Conservation (phyloP, 371 early-diverging fungal genomes). For the Mortierella sp. region DNA sequence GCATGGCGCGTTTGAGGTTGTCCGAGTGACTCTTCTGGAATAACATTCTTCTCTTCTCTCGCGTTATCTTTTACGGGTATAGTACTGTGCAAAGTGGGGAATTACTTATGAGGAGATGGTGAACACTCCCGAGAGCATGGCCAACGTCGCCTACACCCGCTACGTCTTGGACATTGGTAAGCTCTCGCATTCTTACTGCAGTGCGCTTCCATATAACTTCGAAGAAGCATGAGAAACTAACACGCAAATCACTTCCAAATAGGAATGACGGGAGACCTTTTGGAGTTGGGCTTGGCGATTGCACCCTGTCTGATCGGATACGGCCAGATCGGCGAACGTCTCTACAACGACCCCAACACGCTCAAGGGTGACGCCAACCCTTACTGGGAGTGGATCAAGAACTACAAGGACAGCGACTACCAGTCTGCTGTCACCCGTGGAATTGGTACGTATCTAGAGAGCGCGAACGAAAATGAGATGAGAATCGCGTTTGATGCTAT, state of each 20-base stretch:
- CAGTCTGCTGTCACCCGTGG: conserved; percentile 76
- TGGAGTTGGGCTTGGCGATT: conserved; percentile 85
- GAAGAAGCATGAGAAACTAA: not conserved
- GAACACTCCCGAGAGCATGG: conserved; percentile 76
- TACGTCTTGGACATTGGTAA: conserved; percentile 82
- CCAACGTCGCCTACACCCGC: conserved; percentile 86
- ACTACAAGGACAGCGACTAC: conserved; percentile 76
- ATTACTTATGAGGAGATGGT: conserved; percentile 76
- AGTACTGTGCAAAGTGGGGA: conserved; percentile 83
- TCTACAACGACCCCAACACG: conserved; percentile 76
- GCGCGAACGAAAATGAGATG: too few relatives aligned
- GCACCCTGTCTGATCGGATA: conserved; percentile 89
- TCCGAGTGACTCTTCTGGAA: not conserved
- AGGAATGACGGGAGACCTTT: conserved; percentile 76
- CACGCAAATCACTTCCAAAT: not conserved
- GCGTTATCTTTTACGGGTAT: not conserved
- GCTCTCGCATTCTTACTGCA: not conserved
- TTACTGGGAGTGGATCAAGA: conserved; percentile 86
- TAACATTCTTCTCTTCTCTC: not conserved
- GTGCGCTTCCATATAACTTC: not conserved
- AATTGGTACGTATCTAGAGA: conserved; percentile 57
- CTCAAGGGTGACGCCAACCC: conserved; percentile 80
- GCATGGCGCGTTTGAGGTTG: too few relatives aligned
- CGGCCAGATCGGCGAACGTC: conserved; percentile 79
- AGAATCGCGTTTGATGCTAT: too few relatives aligned